Evolutionary conservation across 2,329 filamentous ascomycete genomes (phyloP), one percentile per base, ranked within the genome.

Genomic region (Diaporthe citri): DNA sequence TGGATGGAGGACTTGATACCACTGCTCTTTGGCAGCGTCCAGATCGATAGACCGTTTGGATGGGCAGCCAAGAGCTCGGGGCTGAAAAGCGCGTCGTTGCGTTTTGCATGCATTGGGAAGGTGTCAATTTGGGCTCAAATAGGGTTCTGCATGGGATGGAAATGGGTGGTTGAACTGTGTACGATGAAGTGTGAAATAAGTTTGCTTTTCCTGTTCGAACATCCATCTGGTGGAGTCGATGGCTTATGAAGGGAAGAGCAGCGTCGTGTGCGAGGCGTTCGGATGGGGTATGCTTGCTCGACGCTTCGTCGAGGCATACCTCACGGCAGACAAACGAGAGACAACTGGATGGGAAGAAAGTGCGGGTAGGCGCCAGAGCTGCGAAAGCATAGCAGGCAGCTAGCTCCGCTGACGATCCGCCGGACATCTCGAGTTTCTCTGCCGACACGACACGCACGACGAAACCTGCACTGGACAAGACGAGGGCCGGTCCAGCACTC

Each of bases 101-200:
- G 75, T 74, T 73, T 74, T 73, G 59, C 74, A 75, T 76, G 75
- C 75, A 77, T 77, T 72, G 71, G 75, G 74, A 69, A 70, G 74
- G 74, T 75, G 74, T 76, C 71, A 71, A 25, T 69, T 34, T 74
- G 66, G 71, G 69, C 59, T 74, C 74, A 59, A 56, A n/a, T 28
- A 51, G 75, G 62, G 41, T 76, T 56, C 55, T 75, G 67, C 75
- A 76, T 75, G 75, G 75, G 69, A 71, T 51, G 69, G 69, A 55
- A 57, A 64, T 70, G 20, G 56, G 75, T 51, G 74, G 75, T 70
- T 59, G 55, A 71, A 75, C 73, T 71, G 67, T 76, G 75, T 76
- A 76, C 72, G 75, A 76, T 76, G 75, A 72, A 64, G 72, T 75
- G 75, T 72, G 62, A 75, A 57, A 70, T 74, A 56, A 55, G 39